phyloP scores from a whole-genome alignment of 805 yeast genomes.

The Wickerhamiella kazuoi region DNA sequence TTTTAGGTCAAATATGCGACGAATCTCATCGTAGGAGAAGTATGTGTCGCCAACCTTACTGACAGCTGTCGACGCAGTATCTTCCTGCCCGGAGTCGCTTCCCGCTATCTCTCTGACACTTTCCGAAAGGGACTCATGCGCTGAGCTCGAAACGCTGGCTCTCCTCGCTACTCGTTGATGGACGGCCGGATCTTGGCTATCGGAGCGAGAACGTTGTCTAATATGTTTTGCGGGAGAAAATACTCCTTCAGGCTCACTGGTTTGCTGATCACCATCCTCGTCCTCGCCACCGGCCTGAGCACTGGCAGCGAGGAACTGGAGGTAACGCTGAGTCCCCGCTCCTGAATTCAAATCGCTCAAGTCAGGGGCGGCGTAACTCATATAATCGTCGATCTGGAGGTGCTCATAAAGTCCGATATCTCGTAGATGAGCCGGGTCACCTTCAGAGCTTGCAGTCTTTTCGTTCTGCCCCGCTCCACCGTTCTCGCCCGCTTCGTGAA shows the following conservation, averaged over 20 bases:
- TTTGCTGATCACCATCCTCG: not conserved
- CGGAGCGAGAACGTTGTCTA: not conserved
- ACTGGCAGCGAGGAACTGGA: not conserved
- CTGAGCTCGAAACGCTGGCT: not conserved
- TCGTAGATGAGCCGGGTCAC: not conserved
- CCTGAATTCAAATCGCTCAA: not conserved
- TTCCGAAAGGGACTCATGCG: not conserved
- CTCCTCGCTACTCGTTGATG: not conserved
- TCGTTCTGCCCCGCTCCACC: not conserved
- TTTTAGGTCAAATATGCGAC: conserved; percentile 8
- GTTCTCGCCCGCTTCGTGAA: not conserved
- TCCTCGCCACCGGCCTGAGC: not conserved
- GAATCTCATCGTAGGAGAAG: not conserved
- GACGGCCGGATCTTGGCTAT: not conserved
- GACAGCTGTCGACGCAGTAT: not conserved
- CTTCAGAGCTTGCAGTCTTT: not conserved
- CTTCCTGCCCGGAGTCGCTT: too few species aligned
- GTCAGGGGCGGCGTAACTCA: not conserved
- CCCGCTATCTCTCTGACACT: not conserved
- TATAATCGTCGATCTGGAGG: not conserved
- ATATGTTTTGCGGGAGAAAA: too few species aligned
- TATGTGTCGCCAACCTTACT: not conserved
- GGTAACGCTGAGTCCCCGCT: not conserved
- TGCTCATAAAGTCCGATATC: not conserved
- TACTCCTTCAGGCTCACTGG: not conserved